Base-by-base conservation (phyloP, 2,329 filamentous ascomycete genomes). In the Drechslerella stenobrocha region DNA sequence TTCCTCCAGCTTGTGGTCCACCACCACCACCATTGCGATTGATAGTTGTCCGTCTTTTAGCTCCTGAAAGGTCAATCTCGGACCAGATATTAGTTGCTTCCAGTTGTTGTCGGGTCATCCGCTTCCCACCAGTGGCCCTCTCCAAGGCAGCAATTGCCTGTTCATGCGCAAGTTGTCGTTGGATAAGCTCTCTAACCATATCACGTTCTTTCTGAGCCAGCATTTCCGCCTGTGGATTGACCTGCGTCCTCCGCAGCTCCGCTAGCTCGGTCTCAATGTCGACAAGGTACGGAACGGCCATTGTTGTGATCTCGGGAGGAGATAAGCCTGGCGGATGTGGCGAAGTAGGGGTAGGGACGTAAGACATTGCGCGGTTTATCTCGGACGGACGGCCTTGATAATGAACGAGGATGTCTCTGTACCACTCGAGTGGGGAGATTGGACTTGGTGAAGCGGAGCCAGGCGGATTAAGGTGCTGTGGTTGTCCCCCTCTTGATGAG, bases 71-170 rank as follows among this genome's bases (percentile, higher is more conserved):
- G 47, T 67, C 55, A 34, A 67, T 67, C 45, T 67, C 55, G 23
- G 57, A 40, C 63, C 63, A 67, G 37, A 67, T 67, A 28, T 60
- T 67, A 51, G 55, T 34, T 47, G 63, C 50, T 15, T 67, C 55
- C 8, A 50, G 47, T 35, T 67, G 63, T 13, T 60, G 11, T 40
- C 32, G 48, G 1, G 63, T 67, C 44, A 67, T 26, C 42, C 63
- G 55, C 35, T 67, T 67, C 28, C 63, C 55, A 18, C 63, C 63
- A 15, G 51, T 67, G n/a, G 63, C 63, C 11, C 37, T 30, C 23
- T 67, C 55, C 22, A 67, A 28, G 40, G 63, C 63, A 18, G 55
- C 63, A 28, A 60, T 44, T 40, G 63, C 63, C 37, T 67, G 63
- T n/a, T 67, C 63, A 24, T 67, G 50, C 2, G 55, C 63, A 7